Evolutionary conservation across 805 yeast species (phyloP).

Genomic region (Torulaspora quercuum): DNA sequence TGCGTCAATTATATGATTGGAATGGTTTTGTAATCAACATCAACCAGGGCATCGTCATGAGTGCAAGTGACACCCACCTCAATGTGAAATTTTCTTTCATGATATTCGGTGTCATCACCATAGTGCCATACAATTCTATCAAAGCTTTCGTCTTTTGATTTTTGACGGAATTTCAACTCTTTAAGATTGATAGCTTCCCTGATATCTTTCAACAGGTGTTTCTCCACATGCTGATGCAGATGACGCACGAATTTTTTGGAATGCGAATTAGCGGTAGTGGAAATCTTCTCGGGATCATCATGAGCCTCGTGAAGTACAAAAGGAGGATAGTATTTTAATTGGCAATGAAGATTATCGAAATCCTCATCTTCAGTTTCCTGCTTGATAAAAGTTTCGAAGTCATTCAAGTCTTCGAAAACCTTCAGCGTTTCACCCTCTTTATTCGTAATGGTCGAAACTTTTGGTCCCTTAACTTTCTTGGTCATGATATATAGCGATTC

Average conservation of each 20-base stretch:
- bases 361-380: constrained; percentile 78
- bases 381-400: constrained; percentile 60
- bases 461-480: constrained; percentile 35
- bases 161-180: constrained; percentile 48
- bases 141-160: constrained; percentile 45
- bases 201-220: constrained; percentile 66
- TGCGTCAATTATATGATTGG: too few species aligned
- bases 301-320: constrained; percentile 64
- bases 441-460: constrained; percentile 28
- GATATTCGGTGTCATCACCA: constrained; percentile 55
- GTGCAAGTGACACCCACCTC: constrained; percentile 62
- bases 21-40: constrained; percentile 59
- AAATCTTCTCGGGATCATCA: constrained; percentile 65
- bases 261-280: constrained; percentile 68
- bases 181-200: constrained; percentile 54
- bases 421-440: constrained; percentile 33
- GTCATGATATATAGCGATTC: too few species aligned
- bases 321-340: constrained; percentile 67
- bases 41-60: constrained; percentile 63
- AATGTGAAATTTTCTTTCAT: constrained; percentile 60
- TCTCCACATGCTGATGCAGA: constrained; percentile 69
- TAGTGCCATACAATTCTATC: constrained; percentile 60
- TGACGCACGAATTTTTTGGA: constrained; percentile 69
- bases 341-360: constrained; percentile 64
- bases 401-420: constrained; percentile 57